Evolutionary conservation across 2,329 filamentous ascomycete species (phyloP).

Genomic region (Ascochyta koolunga): DNA sequence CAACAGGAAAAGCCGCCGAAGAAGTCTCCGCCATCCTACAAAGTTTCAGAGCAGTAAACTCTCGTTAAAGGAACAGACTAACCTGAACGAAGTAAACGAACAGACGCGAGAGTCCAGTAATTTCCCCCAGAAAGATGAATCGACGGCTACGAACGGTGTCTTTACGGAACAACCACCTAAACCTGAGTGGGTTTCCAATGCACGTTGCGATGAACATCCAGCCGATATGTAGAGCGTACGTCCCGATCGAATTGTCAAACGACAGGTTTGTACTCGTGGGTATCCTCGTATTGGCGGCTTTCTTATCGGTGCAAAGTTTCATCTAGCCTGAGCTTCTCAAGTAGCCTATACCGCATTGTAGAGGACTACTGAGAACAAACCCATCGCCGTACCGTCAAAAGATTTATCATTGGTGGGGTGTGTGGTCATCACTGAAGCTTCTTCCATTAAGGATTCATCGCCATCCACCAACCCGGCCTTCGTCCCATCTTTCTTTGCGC

Average conservation of each 20-base stretch:
- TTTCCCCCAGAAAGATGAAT: too few species aligned
- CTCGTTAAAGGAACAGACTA: background rate
- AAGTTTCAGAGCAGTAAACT: background rate
- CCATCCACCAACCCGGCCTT: slow-evolving; percentile 94
- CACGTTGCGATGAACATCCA: too few species aligned
- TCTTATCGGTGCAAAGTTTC: background rate
- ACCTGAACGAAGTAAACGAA: background rate
- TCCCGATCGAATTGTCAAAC: too few species aligned
- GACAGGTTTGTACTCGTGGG: too few species aligned
- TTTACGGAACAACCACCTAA: too few species aligned
- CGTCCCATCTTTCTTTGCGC: slow-evolving; percentile 92
- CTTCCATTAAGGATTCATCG: slow-evolving; percentile 50
- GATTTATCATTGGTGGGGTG: background rate
- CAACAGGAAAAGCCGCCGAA: background rate
- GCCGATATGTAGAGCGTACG: too few species aligned
- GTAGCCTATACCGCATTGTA: background rate
- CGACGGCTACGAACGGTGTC: too few species aligned
- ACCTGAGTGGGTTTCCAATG: too few species aligned
- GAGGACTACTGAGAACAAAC: background rate
- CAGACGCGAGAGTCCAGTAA: background rate
- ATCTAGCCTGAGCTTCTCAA: background rate
- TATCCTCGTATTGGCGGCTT: too few species aligned
- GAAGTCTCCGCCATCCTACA: slow-evolving; percentile 1
- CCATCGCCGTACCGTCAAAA: background rate
- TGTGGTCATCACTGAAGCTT: background rate